Evolutionary conservation across 2,329 filamentous ascomycete genomes (phyloP), one percentile per base, ranked within the genome.

Genomic region (Calonectria pauciramosa): DNA sequence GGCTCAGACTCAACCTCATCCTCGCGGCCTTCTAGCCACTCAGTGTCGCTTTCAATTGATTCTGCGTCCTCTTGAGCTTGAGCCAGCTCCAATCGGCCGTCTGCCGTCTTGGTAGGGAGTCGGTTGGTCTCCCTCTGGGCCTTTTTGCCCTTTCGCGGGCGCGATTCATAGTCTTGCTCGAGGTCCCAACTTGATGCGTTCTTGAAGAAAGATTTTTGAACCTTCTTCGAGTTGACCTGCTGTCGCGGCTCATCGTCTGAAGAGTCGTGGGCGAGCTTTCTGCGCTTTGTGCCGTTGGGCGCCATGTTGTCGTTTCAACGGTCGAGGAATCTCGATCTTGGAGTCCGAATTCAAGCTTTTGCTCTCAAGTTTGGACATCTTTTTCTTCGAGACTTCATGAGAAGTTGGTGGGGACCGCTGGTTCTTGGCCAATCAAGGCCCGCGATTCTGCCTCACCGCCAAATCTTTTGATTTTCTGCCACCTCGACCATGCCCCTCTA

Each of bases 101-200:
- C 94, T 0, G 92, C 90, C 0, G 95, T 97, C 86, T 97, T 97
- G 77, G 98, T 95, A 0, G 96, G 96, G 44, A 99, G 88, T 80
- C 93, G 91, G 47, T 91, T 95, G 82, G 88, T 93, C 82, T 96
- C 94, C 76, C 89, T 90, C 80, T 92, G 91, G 71, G 91, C 90
- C 84, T 95, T 95, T 85, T 94, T 95, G 82, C 92, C 93, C 84
- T 97, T 97, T 80, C 95, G 91, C 60, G 94, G 93, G 79, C 92
- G 92, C 75, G 91, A 91, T 85, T 98, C 96, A 88, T 98, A 99
- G 84, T 95, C 94, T 83, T 98, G 94, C 87, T 98, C 97, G 64
- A 98, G 90, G 82, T 98, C 93, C 96, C 96, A 99, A 85, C 92
- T 93, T 73, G 94, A 90, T 8, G 94, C 95, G 81, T 91, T 93